Evolutionary conservation across 768 basidiomycete genomes (phyloP), one percentile per base, ranked within the genome.

Genomic region (Paxillus ammoniavirescens): DNA sequence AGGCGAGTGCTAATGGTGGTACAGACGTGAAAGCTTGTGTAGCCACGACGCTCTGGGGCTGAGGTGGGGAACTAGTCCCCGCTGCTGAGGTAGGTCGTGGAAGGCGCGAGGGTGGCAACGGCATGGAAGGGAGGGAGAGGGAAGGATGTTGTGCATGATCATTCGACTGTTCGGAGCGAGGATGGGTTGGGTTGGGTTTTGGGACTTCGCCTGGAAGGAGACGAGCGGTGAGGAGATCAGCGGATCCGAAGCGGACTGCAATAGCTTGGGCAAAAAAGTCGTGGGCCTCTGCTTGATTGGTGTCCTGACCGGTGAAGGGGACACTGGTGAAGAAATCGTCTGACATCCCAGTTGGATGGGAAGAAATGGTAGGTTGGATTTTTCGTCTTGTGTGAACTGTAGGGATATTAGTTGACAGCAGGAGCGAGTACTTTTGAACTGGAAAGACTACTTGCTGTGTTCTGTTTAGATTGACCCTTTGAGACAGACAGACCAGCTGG

Each of bases 201-300:
- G 58, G 59, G 26, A 52, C 41, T 35, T 68, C 56, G 50, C 35
- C 59, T 12, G 62, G 63, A 43, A 73, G 60, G 42, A 75, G 68
- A 17, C 72, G 72, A 21, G 77, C 67, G 1, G 72, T 74, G 63
- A 73, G 70, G 41, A 74, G 57, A 49, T 69, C 64, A n/a, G 72
- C 57, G 8, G 62, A 58, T 31, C 70, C 71, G 54, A 80, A 82
- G 49, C 81, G 70, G 21, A 73, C 62, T 28, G 75, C 72, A 56
- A 86, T 79, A 38, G 83, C 83, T 47, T 77, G 73, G 4, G 83
- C 82, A 62, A 86, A 85, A 37, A 72, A 61, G 62, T 75, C 71
- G 55, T 73, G 68, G 21, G 66, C 52, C 54, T 69, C 70, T 8
- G 18, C 5, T 5, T 49, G 28, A 56, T 59, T 50, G 51, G 55